Percentiles rank a stretch among this genome's conserved stretches.
These are phyloP conservation scores for Mycena venus DNA, from an alignment of 768 basidiomycete species.

Conservation along the genomic window DNA sequence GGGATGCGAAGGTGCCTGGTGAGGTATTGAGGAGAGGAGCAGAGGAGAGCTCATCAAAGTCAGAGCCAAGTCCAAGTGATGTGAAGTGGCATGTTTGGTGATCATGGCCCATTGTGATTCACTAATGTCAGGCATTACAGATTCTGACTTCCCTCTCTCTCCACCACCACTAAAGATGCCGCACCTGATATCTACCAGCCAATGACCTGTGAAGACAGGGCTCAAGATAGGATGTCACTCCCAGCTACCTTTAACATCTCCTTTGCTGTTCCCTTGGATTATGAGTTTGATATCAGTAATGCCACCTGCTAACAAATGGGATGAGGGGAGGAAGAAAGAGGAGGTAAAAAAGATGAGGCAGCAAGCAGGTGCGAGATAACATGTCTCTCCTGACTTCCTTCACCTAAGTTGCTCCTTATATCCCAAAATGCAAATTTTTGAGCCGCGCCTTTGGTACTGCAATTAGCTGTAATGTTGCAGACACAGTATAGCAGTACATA, in stretches of 20 bases:
- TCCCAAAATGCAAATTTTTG: no score
- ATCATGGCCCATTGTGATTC: slow-evolving; percentile 5
- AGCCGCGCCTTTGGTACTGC: no score
- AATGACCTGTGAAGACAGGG: not conserved
- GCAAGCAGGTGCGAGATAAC: no score
- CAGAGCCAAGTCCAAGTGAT: slow-evolving; percentile 6
- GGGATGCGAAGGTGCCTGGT: not conserved
- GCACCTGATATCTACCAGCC: not conserved
- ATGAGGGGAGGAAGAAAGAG: no score
- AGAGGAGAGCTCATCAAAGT: not conserved
- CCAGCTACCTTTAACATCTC: not conserved
- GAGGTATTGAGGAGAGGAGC: slow-evolving; percentile 3
- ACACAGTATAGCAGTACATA: no score
- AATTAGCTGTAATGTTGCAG: no score
- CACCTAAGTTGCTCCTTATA: no score
- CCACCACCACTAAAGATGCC: not conserved
- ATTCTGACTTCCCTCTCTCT: slow-evolving; percentile 6
- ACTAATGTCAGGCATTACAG: not conserved
- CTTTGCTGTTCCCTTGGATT: not conserved
- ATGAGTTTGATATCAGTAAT: not conserved
- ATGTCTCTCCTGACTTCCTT: no score
- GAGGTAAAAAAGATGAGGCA: not conserved
- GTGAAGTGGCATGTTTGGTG: not conserved
- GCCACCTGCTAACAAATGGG: no score
- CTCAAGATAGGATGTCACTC: not conserved